Percentiles rank a stretch among this genome's conserved stretches.
Conservation (phyloP, 345 rosid genomes). For the Populus alba region DNA sequence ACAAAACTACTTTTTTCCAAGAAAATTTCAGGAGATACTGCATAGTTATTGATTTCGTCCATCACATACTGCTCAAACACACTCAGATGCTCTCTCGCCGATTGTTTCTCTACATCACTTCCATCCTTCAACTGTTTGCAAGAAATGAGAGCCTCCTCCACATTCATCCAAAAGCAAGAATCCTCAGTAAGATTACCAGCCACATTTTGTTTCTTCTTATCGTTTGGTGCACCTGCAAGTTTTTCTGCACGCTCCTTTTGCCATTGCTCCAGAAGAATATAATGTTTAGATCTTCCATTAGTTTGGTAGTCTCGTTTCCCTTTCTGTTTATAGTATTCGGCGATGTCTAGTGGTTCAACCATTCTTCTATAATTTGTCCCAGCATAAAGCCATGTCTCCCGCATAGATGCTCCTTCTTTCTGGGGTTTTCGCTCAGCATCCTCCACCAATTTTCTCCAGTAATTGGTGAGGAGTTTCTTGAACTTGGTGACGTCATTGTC, state of each 20-base stretch:
- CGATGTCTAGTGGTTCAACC: slow-evolving; percentile 79
- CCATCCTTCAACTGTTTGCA: slow-evolving; percentile 17
- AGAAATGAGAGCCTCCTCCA: slow-evolving; percentile 55
- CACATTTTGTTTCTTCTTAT: slow-evolving; percentile 21
- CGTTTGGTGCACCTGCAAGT: not conserved
- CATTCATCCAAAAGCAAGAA: slow-evolving; percentile 83
- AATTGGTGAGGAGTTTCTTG: slow-evolving; percentile 28
- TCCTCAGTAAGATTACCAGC: slow-evolving; percentile 39
- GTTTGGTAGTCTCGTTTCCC: slow-evolving; percentile 29
- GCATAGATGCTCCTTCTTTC: slow-evolving; percentile 28
- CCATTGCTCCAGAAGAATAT: slow-evolving; percentile 51
- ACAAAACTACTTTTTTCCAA: slow-evolving; percentile 53
- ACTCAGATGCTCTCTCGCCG: slow-evolving; percentile 5
- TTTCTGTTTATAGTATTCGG: slow-evolving; percentile 42
- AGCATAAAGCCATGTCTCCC: slow-evolving; percentile 34
- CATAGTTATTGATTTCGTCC: slow-evolving; percentile 34
- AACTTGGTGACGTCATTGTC: not conserved
- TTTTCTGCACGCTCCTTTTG: slow-evolving; percentile 8
- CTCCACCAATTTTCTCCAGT: slow-evolving; percentile 52
- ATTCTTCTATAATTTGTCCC: slow-evolving; percentile 61
- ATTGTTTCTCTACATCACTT: slow-evolving; percentile 7
- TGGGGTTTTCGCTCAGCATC: slow-evolving; percentile 53
- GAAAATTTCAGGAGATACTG: slow-evolving; percentile 73
- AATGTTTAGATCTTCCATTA: slow-evolving; percentile 49
- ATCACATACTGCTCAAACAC: slow-evolving; percentile 42